Percentiles rank a stretch among this genome's conserved stretches.
Evolutionary conservation across 441 rosid genomes (phyloP).

Genomic region (Omphalea diandra): DNA sequence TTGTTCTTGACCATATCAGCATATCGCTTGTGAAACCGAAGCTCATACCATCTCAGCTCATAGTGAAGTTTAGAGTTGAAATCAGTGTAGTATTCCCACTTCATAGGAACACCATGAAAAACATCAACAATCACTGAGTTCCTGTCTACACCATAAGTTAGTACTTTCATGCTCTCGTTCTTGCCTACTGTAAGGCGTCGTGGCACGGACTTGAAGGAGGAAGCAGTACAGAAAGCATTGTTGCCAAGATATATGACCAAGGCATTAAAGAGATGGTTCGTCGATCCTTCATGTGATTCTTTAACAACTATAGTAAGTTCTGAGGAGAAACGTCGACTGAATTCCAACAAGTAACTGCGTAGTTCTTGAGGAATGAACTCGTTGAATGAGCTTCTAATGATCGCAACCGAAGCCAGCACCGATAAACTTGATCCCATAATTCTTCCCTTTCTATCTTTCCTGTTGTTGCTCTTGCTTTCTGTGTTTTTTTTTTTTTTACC

Average conservation of each 20-base stretch:
- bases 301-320: conserved; percentile 28
- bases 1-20: conserved; percentile 30
- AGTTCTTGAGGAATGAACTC: conserved; percentile 30
- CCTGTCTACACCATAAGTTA: conserved; percentile 27
- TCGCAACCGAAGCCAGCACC: conserved; percentile 31
- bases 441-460: no score
- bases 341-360: conserved; percentile 23
- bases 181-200: conserved; percentile 32
- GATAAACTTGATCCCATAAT: conserved; percentile 35
- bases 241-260: conserved; percentile 27
- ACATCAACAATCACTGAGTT: conserved; percentile 31
- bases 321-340: conserved; percentile 29
- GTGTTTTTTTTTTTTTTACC: background rate
- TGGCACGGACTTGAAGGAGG: background rate
- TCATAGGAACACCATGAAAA: conserved; percentile 28
- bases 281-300: conserved; percentile 37
- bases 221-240: background rate
- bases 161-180: conserved; percentile 27
- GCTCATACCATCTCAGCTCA: conserved; percentile 46
- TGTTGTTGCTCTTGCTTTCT: background rate
- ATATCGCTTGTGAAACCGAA: conserved; percentile 42
- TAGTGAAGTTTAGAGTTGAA: conserved; percentile 17
- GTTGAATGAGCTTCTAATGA: conserved; percentile 30
- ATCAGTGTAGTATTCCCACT: conserved; percentile 29
- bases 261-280: conserved; percentile 34